A percentile compares a stretch with the other conserved stretches of the same genome.
phyloP scores from a whole-genome alignment of 306 rosid species.

The Hylodesmum podocarpum region DNA sequence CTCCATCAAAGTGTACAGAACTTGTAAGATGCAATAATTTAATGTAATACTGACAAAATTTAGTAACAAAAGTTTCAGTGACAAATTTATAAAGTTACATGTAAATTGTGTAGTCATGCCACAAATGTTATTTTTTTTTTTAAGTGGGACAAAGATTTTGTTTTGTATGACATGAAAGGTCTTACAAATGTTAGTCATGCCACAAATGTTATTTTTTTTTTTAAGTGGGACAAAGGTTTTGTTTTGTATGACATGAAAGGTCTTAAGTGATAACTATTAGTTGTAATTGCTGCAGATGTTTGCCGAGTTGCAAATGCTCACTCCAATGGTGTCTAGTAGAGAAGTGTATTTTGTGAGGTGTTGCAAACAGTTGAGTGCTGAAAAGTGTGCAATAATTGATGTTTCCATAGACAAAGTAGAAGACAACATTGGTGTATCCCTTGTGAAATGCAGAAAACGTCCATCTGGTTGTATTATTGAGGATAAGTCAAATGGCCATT shows the following conservation, averaged over 20 bases:
- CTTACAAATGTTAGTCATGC: too few species aligned
- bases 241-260: not conserved
- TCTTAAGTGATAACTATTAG: not conserved
- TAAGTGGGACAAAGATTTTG: too few species aligned
- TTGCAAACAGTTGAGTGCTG: slow-evolving; percentile 77
- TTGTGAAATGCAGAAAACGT: slow-evolving; percentile 83
- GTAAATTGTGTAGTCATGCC: too few species aligned
- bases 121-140: too few species aligned
- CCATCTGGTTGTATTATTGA: slow-evolving; percentile 97
- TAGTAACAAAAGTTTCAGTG: too few species aligned
- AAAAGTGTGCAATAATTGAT: slow-evolving; percentile 88
- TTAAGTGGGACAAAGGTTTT: too few species aligned
- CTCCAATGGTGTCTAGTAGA: slow-evolving; percentile 88
- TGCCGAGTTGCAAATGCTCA: slow-evolving; percentile 93
- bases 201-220: too few species aligned
- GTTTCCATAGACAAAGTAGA: slow-evolving; percentile 90
- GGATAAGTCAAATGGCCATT: slow-evolving; percentile 90
- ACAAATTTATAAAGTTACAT: too few species aligned
- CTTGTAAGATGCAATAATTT: too few species aligned
- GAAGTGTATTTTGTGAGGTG: slow-evolving; percentile 84
- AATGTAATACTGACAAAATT: too few species aligned
- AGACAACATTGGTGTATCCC: slow-evolving; percentile 72
- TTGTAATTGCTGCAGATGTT: slow-evolving; percentile 66
- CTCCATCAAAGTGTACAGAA: not conserved
- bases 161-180: not conserved